A percentile compares a stretch with the other conserved stretches of the same genome.
Evolutionary conservation across 305 asterid species (phyloP).

Genomic region (Fraxinus nigra): DNA sequence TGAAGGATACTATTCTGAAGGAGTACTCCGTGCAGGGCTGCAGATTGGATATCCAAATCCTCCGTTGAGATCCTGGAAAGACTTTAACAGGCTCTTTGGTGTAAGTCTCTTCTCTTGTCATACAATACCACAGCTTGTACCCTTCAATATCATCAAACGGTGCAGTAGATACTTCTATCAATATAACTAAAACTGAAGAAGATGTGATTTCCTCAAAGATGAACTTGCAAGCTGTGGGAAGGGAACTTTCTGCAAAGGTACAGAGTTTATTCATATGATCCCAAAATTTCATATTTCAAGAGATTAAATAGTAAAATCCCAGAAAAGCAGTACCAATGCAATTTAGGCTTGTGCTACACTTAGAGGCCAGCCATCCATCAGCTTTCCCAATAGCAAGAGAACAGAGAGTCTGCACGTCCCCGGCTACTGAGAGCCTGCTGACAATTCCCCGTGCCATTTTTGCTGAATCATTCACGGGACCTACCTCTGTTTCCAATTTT

Average conservation of each 20-base stretch:
- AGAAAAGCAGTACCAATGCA: slow-evolving; percentile 37
- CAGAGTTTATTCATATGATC: too few species aligned
- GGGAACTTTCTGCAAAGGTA: slow-evolving; percentile 38
- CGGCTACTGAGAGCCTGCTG: slow-evolving; percentile 72
- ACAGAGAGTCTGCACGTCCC: slow-evolving; percentile 70
- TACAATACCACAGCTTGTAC: slow-evolving; percentile 81
- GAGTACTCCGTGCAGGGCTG: slow-evolving; percentile 90
- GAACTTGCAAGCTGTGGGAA: slow-evolving; percentile 90
- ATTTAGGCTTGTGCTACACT: slow-evolving; percentile 27
- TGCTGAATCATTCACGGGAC: slow-evolving; percentile 74
- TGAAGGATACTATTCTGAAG: slow-evolving; percentile 64
- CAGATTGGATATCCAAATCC: slow-evolving; percentile 68
- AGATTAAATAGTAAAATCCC: slow-evolving; percentile 8
- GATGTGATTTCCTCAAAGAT: slow-evolving; percentile 69
- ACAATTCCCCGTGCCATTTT: slow-evolving; percentile 83
- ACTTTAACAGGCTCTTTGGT: slow-evolving; percentile 59
- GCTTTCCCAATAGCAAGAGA: slow-evolving; percentile 77
- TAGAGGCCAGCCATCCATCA: slow-evolving; percentile 54
- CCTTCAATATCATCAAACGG: slow-evolving; percentile 53
- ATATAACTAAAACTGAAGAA: slow-evolving; percentile 60
- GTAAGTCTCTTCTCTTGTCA: slow-evolving; percentile 60
- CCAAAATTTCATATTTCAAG: neutral
- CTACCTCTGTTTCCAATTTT: slow-evolving; percentile 82
- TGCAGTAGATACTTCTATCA: slow-evolving; percentile 61
- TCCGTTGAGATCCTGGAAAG: slow-evolving; percentile 66